Evolutionary conservation across 257 asterid species (phyloP), one percentile per base, ranked within the genome.

Genomic region (Lycium barbarum): DNA sequence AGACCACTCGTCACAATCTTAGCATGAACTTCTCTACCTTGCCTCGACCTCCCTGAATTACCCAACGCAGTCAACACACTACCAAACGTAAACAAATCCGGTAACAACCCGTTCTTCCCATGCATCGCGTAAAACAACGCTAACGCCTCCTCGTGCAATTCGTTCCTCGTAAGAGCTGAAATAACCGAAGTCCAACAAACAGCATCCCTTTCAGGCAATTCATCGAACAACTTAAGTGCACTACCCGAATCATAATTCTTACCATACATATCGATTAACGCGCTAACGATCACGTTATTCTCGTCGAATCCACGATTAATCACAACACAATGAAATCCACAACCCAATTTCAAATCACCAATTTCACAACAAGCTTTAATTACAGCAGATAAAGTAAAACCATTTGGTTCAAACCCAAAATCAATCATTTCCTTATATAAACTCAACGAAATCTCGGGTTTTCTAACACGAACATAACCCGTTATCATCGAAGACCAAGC

Each of bases 401-500:
- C 96, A 87, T 92, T 94, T 3, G 93, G 91, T 84, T 89, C 93
- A 84, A 92, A 76, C 0, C 89, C 94, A 80, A 62, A 79, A 54
- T 71, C 90, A 88, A 90, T n/a, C 98, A 94, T 94, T 55, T 90
- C 89, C 43, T 40, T 43, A 83, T 89, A 94, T 86, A 90, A 70
- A 3, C 57, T 61, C 81, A 94, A 85, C 11, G 97, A 90, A 35
- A 86, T 63, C 38, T 80, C 14, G 5, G 96, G 91, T 58, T 80
- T 92, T 10, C 93, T 91, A 1, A 45, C 87, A 3, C 94, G 92
- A 82, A 93, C 86, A 88, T 93, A 93, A 14, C 97, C 98, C 1
- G 98, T 95, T 22, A 95, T 91, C 90, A 93, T 93, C 18, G 97
- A 93, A 68, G 96, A 93, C 98, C 98, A 96, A 1, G 98, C 91